Conservation (phyloP, 805 yeast genomes). For the Zygosaccharomyces bailii region DNA sequence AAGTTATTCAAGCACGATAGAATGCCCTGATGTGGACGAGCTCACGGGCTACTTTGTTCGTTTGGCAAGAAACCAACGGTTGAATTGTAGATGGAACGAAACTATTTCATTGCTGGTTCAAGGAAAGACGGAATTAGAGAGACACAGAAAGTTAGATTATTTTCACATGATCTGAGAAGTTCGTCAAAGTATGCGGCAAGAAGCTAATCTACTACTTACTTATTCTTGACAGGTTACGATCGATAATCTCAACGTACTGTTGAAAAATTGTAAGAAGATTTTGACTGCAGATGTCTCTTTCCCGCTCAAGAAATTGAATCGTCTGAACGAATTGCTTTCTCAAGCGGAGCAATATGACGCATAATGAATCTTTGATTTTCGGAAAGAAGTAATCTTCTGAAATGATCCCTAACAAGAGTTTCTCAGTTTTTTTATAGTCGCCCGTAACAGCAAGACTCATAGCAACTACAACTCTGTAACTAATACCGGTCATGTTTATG, state of each 20-base stretch:
- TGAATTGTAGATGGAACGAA: slow-evolving; percentile 46
- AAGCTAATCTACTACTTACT: neutral
- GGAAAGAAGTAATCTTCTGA: slow-evolving; percentile 30
- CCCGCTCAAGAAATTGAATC: slow-evolving; percentile 3
- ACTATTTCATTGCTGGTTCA: slow-evolving; percentile 47
- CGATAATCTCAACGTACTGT: slow-evolving; percentile 23
- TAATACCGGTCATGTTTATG: slow-evolving; percentile 47
- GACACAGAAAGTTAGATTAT: slow-evolving; percentile 23
- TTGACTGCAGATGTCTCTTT: slow-evolving; percentile 11
- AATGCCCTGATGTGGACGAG: slow-evolving; percentile 58
- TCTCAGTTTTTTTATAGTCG: slow-evolving; percentile 26
- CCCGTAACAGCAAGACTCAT: slow-evolving; percentile 46
- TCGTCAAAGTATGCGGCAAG: neutral
- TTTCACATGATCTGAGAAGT: slow-evolving; percentile 13
- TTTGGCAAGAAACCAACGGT: slow-evolving; percentile 43
- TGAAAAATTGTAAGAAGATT: slow-evolving; percentile 20
- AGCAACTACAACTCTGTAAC: slow-evolving; percentile 75
- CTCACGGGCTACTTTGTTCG: slow-evolving; percentile 64
- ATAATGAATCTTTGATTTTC: slow-evolving; percentile 6
- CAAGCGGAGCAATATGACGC: slow-evolving; percentile 3
- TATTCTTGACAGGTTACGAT: slow-evolving; percentile 12
- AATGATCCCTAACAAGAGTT: slow-evolving; percentile 28
- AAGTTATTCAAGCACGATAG: slow-evolving; percentile 44
- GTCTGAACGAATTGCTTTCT: neutral
- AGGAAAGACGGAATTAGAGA: slow-evolving; percentile 26